Percentiles rank a stretch among this genome's conserved stretches.
phyloP scores from a whole-genome alignment of 306 rosid genomes.

The Cucumis melo region DNA sequence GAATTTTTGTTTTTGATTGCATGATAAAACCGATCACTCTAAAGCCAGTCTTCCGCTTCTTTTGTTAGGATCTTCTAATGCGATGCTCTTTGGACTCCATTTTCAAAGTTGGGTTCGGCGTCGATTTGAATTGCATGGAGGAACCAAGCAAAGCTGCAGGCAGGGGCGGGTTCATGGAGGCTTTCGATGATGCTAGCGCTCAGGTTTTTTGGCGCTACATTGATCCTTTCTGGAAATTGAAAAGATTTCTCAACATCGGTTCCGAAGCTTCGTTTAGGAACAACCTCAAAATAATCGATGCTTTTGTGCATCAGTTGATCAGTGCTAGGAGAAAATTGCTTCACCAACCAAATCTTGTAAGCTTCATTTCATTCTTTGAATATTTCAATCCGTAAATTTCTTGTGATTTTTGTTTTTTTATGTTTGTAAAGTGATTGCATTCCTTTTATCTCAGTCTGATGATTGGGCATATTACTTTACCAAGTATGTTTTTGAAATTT shows the following conservation, averaged over 20 bases:
- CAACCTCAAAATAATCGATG: constrained; percentile 29
- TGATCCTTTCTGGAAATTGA: constrained; percentile 63
- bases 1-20: too few relatives aligned
- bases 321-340: constrained; percentile 25
- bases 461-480: not conserved
- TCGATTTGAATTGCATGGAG: constrained; percentile 64
- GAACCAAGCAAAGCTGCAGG: constrained; percentile 30
- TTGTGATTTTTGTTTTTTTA: not conserved
- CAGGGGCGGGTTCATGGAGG: constrained; percentile 34
- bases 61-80: constrained; percentile 45
- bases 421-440: not conserved
- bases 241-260: constrained; percentile 51
- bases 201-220: constrained; percentile 42
- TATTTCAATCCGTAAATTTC: not conserved
- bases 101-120: constrained; percentile 82
- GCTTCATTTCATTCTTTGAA: constrained; percentile 4
- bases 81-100: constrained; percentile 60
- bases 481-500: not conserved
- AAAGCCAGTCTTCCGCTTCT: not conserved
- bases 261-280: constrained; percentile 41
- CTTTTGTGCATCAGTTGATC: constrained; percentile 37
- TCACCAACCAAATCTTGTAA: constrained; percentile 26
- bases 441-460: not conserved
- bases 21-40: too few relatives aligned
- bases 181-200: constrained; percentile 65